phyloP scores from a whole-genome alignment of 345 rosid genomes.

The Tarenaya hassleriana region DNA sequence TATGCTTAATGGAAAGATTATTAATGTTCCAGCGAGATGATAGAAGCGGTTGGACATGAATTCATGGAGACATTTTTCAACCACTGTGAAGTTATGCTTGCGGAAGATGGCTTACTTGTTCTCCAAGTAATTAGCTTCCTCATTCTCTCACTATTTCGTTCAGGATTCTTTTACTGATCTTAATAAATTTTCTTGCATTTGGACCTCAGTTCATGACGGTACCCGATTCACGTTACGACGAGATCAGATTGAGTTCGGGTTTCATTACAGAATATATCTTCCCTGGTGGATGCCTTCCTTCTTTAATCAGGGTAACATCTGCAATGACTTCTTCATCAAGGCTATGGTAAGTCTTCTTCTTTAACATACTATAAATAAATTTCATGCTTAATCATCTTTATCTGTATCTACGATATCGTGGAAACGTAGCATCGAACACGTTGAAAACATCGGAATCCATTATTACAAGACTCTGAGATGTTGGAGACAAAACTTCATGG shows the following conservation, averaged over 20 bases:
- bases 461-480: conserved; percentile 66
- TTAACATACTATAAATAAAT: neutral
- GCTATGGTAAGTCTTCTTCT: conserved; percentile 53
- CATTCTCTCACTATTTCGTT: no score
- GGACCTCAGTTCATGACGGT: conserved; percentile 63
- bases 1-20: neutral
- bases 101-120: conserved; percentile 68
- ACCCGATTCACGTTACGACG: conserved; percentile 77
- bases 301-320: conserved; percentile 63
- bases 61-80: conserved; percentile 78
- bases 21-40: conserved; percentile 63
- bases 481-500: conserved; percentile 84
- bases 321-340: conserved; percentile 72
- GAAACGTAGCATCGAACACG: conserved; percentile 64
- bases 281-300: conserved; percentile 90
- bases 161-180: no score
- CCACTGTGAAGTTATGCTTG: conserved; percentile 65
- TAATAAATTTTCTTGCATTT: no score
- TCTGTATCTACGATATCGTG: neutral
- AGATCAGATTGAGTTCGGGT: conserved; percentile 74
- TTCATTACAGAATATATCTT: conserved; percentile 95
- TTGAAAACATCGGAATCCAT: conserved; percentile 79
- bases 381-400: neutral
- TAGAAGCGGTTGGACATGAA: conserved; percentile 92
- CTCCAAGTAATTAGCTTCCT: no score